Evolutionary conservation across 139 green algal genomes (phyloP).

Genomic region (Bryopsis sp.): DNA sequence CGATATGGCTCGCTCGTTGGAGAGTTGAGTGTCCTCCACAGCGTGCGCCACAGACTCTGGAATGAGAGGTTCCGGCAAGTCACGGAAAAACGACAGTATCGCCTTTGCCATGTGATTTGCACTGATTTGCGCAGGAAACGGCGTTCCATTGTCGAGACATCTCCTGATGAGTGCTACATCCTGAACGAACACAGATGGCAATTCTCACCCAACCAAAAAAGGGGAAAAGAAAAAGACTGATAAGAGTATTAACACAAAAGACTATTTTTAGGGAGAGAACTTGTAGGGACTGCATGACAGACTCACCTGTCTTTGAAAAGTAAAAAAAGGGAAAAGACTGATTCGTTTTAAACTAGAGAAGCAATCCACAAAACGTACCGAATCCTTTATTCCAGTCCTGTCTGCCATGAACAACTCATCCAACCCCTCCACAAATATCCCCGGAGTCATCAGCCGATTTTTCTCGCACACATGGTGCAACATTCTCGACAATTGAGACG

Average conservation of each 20-base stretch:
- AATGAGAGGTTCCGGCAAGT: background rate
- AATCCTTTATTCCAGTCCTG: conserved; percentile 17
- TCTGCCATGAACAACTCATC: background rate
- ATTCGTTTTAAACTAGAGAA: no score
- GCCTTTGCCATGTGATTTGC: conserved; percentile 20
- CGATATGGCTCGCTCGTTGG: background rate
- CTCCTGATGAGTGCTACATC: conserved; percentile 19
- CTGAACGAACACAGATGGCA: no score
- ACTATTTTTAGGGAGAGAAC: no score
- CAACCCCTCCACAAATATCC: conserved; percentile 31
- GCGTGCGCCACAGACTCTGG: background rate
- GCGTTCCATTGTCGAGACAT: conserved; percentile 19
- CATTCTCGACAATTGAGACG: conserved; percentile 9
- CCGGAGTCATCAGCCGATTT: conserved; percentile 24
- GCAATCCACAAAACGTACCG: no score
- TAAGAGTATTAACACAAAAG: no score
- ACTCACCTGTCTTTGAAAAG: no score
- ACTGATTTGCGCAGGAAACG: conserved; percentile 16
- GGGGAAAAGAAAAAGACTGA: no score
- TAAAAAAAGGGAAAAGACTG: no score
- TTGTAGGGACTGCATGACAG: no score
- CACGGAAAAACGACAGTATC: background rate
- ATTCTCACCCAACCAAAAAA: no score
- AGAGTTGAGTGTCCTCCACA: background rate
- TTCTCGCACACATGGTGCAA: conserved; percentile 14